A percentile compares a stretch with the other conserved stretches of the same genome.
phyloP scores from a whole-genome alignment of 1,139 yeast species.

The Scheffersomyces insectosa region DNA sequence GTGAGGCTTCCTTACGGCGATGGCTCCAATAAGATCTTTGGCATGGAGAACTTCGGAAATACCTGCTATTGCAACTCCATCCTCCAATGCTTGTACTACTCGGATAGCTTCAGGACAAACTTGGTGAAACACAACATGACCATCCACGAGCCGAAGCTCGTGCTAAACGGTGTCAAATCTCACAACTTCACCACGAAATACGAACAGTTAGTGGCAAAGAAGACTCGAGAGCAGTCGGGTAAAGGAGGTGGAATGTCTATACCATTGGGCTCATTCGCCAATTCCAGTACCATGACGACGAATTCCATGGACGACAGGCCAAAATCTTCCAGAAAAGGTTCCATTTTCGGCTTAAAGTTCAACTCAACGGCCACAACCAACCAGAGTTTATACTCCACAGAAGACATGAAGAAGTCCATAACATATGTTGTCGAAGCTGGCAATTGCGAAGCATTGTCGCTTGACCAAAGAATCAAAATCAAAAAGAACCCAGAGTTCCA shows the following conservation, averaged over 20 bases:
- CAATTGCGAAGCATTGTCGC: conserved; percentile 35
- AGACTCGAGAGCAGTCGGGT: conserved; percentile 38
- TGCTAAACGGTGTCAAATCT: conserved; percentile 44
- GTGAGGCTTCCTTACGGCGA: conserved; percentile 50
- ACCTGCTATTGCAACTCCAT: conserved; percentile 95
- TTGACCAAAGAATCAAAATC: conserved; percentile 37
- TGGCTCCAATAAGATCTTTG: conserved; percentile 75
- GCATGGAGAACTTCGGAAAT: conserved; percentile 94
- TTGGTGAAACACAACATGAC: conserved; percentile 39
- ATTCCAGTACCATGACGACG: conserved; percentile 1
- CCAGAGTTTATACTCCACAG: conserved; percentile 11
- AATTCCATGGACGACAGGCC: conserved; percentile 23
- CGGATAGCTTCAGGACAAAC: conserved; percentile 64
- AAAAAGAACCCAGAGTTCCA: conserved; percentile 34
- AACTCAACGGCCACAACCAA: conserved; percentile 15
- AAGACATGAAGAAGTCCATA: conserved; percentile 8
- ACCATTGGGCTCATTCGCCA: neutral
- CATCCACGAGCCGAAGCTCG: conserved; percentile 38
- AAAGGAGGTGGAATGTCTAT: neutral
- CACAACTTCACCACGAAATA: conserved; percentile 50
- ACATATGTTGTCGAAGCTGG: conserved; percentile 30
- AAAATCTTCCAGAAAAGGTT: conserved; percentile 35
- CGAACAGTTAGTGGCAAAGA: conserved; percentile 41
- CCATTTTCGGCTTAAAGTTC: conserved; percentile 45
- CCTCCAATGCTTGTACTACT: conserved; percentile 80